A percentile compares a stretch with the other conserved stretches of the same genome.
These are phyloP conservation scores for Sporothrix brasiliensis DNA, from an alignment of 2,329 filamentous ascomycete genomes.

Conservation along the genomic window DNA sequence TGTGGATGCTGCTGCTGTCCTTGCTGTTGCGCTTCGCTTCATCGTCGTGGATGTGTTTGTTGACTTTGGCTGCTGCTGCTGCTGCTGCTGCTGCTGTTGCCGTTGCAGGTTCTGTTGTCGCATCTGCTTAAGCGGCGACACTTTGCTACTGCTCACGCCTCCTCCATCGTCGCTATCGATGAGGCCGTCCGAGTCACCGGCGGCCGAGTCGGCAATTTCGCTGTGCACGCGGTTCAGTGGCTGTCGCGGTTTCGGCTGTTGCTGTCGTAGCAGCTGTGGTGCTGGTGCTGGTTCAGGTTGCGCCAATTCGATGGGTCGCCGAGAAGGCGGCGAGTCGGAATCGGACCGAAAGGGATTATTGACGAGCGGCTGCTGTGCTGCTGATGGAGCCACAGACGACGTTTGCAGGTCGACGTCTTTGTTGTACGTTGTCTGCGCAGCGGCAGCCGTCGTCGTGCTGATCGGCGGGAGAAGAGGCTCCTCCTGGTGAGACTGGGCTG, in stretches of 20 bases:
- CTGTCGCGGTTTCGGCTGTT: not conserved
- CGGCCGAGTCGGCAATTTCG: conserved; percentile 50
- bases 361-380: not conserved
- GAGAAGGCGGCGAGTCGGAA: not conserved
- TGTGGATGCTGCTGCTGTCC: conserved; percentile 30
- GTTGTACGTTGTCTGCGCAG: not conserved
- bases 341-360: conserved; percentile 13
- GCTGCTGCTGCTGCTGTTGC: conserved; percentile 17
- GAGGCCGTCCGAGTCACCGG: conserved; percentile 37
- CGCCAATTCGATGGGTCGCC: not conserved
- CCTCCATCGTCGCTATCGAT: conserved; percentile 35
- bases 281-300: not conserved
- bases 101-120: not conserved
- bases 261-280: conserved; percentile 46
- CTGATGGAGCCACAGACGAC: not conserved
- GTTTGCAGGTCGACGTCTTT: not conserved
- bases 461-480: conserved; percentile 33
- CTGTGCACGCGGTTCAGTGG: conserved; percentile 44
- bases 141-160: conserved; percentile 4
- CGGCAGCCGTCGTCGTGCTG: conserved; percentile 36
- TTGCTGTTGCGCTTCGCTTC: conserved; percentile 39
- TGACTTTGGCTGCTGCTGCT: conserved; percentile 31
- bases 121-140: conserved; percentile 28
- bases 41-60: conserved; percentile 30
- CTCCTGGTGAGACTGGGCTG: conserved; percentile 44